Base-by-base conservation (phyloP, 768 basidiomycete genomes). In the Suillus ampliporus region DNA sequence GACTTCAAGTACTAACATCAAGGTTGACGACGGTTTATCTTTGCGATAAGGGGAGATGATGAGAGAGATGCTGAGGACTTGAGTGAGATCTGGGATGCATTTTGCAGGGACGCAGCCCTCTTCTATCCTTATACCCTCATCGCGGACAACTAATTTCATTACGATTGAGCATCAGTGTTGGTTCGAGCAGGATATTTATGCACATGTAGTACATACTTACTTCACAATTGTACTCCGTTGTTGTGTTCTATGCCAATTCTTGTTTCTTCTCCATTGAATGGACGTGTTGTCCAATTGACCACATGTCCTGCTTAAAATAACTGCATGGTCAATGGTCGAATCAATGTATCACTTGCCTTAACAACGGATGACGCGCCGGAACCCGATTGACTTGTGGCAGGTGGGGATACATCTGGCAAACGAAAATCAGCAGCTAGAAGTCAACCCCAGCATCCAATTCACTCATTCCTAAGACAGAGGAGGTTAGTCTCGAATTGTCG, bases 401-500 rank as follows among this genome's bases (percentile, higher is more conserved):
- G 47, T 1, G 73, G 43, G 4, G 53, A n/a, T 13, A 71, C 58
- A 26, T 61, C 68, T 74, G 65, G 58, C 17, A 38, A n/a, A 34
- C n/a, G n/a, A 38, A 7, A 57, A 51, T 43, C 66, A 38, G 61
- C 21, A 48, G 28, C 17, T 14, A 54, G 5, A 61, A 31, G 28
- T 19, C 47, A 40, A 56, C 19, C 28, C 14, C 19, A 5, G 52
- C 21, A 21, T 48, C 35, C 26, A 38, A 64, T 66, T 61, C 60
- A 67, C 79, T 63, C 66, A 72, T 72, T 23, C 74, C 77, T 71
- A 23, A 50, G 28, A 59, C 4, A 56, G 21, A 37, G 9, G 28
- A 56, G 26, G 50, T 57, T 3, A 35, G 48, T 38, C 5, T 56
- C 37, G 9, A 64, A 38, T 61, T 31, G 43, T 14, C 5, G 28